Conservation (phyloP, 192 early-diverging fungal species). For the Entomortierella beljakovae region DNA sequence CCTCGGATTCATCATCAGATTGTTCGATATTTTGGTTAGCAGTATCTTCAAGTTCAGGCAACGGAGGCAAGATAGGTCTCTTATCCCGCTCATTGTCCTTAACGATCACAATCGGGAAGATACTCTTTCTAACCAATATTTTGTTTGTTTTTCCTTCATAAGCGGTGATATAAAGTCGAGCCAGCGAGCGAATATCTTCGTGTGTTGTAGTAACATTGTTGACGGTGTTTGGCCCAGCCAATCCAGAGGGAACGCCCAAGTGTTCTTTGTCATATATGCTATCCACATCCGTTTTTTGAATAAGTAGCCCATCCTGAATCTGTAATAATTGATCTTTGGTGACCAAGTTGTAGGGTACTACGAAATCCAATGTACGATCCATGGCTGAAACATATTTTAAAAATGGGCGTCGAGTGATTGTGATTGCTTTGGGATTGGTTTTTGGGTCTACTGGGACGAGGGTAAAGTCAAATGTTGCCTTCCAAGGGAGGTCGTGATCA, state of each 20-base stretch:
- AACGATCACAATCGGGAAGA: slow-evolving; percentile 22
- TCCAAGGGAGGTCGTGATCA: slow-evolving; percentile 7
- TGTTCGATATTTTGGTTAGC: neutral
- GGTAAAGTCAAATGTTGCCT: slow-evolving; percentile 27
- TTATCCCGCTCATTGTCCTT: slow-evolving; percentile 20
- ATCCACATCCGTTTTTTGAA: neutral
- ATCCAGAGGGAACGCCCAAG: neutral
- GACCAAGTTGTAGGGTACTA: slow-evolving; percentile 33
- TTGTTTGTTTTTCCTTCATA: slow-evolving; percentile 38
- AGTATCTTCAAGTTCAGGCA: neutral
- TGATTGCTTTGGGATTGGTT: slow-evolving; percentile 26
- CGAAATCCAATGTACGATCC: slow-evolving; percentile 18
- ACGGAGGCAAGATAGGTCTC: neutral
- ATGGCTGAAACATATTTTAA: slow-evolving; percentile 12
- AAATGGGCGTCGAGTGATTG: slow-evolving; percentile 25
- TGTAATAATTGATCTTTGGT: slow-evolving; percentile 33
- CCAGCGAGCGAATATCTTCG: slow-evolving; percentile 10
- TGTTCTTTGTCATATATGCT: neutral
- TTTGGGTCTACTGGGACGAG: slow-evolving; percentile 23
- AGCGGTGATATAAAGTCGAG: slow-evolving; percentile 24
- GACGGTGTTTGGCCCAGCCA: neutral
- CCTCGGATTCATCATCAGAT: neutral
- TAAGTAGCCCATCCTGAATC: slow-evolving; percentile 4
- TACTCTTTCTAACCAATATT: slow-evolving; percentile 19
- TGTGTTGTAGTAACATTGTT: neutral